Conservation (phyloP, 768 basidiomycete species). For the Suillus clintonianus region DNA sequence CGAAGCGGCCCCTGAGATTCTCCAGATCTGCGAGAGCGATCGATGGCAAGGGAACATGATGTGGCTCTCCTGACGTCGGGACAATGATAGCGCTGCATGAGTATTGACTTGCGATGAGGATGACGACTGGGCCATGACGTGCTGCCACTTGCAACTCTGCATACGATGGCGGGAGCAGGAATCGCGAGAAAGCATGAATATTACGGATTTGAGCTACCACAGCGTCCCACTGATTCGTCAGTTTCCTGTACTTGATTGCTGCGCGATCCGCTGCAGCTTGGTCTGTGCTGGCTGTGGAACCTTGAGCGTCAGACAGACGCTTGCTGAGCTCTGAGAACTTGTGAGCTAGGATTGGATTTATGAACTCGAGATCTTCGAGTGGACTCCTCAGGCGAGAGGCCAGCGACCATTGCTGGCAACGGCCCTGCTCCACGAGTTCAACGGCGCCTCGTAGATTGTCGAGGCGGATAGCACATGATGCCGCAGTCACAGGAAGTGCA, state of each 20-base stretch:
- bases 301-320: constrained; percentile 1
- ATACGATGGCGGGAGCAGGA: constrained; percentile 16
- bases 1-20: constrained; percentile 9
- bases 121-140: constrained; percentile 17
- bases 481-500: too few species aligned
- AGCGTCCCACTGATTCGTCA: constrained; percentile 4
- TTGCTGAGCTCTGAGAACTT: constrained; percentile 9
- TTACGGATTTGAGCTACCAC: constrained; percentile 11
- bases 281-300: background rate
- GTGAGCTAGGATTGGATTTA: constrained; percentile 3
- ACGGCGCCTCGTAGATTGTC: constrained; percentile 15
- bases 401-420: constrained; percentile 30
- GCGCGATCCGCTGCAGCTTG: background rate
- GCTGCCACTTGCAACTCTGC: constrained; percentile 17
- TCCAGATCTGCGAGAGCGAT: constrained; percentile 16
- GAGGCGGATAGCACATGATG: constrained; percentile 14
- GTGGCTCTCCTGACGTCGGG: background rate
- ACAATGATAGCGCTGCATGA: constrained; percentile 17
- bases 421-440: constrained; percentile 31
- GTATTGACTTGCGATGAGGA: constrained; percentile 15
- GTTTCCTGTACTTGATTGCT: constrained; percentile 10
- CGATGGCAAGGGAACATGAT: constrained; percentile 17
- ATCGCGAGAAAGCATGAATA: constrained; percentile 13
- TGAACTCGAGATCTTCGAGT: constrained; percentile 18
- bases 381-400: constrained; percentile 24